phyloP scores from a whole-genome alignment of 495 filamentous ascomycete species.

The Beverwykella pulmonaria region DNA sequence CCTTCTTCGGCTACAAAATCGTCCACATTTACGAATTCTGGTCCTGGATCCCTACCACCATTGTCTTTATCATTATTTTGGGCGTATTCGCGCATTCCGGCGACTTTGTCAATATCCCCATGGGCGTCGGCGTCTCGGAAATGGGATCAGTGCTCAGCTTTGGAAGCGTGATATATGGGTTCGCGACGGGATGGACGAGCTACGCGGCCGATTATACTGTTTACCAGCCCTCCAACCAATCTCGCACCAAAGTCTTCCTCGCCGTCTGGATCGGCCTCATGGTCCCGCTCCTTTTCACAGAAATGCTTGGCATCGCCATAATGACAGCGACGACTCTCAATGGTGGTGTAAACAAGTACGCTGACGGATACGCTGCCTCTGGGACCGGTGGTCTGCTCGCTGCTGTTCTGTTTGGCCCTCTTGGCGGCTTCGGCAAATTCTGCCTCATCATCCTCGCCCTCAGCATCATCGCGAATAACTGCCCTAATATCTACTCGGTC shows the following conservation, averaged over 20 bases:
- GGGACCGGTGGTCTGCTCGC: constrained; percentile 69
- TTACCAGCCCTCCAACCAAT: constrained; percentile 58
- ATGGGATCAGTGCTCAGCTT: constrained; percentile 70
- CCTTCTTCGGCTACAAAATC: constrained; percentile 68
- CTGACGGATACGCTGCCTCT: constrained; percentile 60
- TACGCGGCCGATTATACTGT: constrained; percentile 84
- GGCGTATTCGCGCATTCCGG: constrained; percentile 75
- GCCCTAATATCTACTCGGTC: constrained; percentile 84
- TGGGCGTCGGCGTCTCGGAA: constrained; percentile 63
- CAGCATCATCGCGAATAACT: constrained; percentile 82
- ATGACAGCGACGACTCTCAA: constrained; percentile 36
- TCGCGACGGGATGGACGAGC: constrained; percentile 78
- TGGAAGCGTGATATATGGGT: constrained; percentile 63
- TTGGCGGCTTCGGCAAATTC: constrained; percentile 79
- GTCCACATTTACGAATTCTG: constrained; percentile 81
- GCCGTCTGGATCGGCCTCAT: constrained; percentile 73
- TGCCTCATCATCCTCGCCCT: constrained; percentile 79
- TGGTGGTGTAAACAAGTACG: constrained; percentile 52
- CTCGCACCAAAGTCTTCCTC: constrained; percentile 64
- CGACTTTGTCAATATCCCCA: constrained; percentile 69
- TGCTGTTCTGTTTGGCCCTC: constrained; percentile 61
- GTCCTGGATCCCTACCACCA: constrained; percentile 75
- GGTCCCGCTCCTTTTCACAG: constrained; percentile 71
- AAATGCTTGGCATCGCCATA: constrained; percentile 78
- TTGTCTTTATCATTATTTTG: constrained; percentile 77